Evolutionary conservation across 1,284 basidiomycete genomes (phyloP).

Genomic region (Takashimella tepidaria): DNA sequence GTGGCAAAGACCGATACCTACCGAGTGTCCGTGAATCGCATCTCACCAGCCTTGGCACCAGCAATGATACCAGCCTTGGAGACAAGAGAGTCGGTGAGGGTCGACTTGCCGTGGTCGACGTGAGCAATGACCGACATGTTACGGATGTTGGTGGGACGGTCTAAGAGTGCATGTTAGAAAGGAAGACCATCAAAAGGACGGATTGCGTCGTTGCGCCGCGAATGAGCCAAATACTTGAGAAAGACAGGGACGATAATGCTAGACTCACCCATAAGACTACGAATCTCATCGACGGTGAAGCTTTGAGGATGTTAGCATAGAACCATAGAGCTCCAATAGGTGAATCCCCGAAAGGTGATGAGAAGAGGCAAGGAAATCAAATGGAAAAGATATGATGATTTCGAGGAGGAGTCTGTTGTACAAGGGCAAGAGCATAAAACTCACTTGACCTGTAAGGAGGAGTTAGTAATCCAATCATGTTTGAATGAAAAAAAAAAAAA

Average conservation of each 20-base stretch:
- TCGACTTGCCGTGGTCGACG: constrained; percentile 99
- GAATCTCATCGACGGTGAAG: not conserved
- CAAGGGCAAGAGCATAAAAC: not conserved
- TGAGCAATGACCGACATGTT: constrained; percentile 99
- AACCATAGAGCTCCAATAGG: not conserved
- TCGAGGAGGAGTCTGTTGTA: not conserved
- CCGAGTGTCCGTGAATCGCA: constrained; percentile 93
- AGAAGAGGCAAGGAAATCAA: not conserved
- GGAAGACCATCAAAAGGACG: not conserved
- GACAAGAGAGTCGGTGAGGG: constrained; percentile 97
- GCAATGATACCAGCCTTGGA: constrained; percentile 99
- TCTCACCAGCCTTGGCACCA: constrained; percentile 87
- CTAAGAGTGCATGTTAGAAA: not conserved
- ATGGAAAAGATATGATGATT: not conserved
- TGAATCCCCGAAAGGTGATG: not conserved
- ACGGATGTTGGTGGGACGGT: constrained; percentile 50
- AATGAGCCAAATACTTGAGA: not conserved
- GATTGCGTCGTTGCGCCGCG: not conserved
- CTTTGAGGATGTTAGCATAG: not conserved
- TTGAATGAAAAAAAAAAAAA: not conserved
- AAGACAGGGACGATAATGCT: not conserved
- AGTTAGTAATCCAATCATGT: too few species aligned
- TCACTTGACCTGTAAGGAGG: not conserved
- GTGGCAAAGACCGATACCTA: constrained; percentile 18
- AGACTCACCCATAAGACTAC: not conserved